Evolutionary conservation across 495 filamentous ascomycete species (phyloP).

Genomic region (Neurospora intermedia): DNA sequence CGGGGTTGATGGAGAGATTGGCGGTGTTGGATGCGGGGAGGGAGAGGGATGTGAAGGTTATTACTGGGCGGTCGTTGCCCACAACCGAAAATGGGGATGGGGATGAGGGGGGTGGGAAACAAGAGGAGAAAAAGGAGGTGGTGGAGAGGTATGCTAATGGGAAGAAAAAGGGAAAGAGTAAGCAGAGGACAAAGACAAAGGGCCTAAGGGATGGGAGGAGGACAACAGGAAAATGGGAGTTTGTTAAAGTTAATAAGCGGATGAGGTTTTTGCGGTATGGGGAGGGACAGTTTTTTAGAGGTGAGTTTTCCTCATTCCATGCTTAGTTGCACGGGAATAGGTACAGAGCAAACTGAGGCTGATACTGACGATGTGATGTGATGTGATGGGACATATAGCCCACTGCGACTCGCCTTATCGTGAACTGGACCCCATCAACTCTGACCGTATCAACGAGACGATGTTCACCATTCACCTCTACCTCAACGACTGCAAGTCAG

Average conservation of each 20-base stretch:
- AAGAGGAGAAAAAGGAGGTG: neutral
- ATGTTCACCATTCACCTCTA: slow-evolving; percentile 78
- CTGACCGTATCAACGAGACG: slow-evolving; percentile 38
- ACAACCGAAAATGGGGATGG: too few species aligned
- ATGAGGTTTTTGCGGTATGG: slow-evolving; percentile 1
- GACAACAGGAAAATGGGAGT: slow-evolving; percentile 32
- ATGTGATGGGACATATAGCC: slow-evolving; percentile 26
- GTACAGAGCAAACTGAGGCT: neutral
- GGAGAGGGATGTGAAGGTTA: neutral
- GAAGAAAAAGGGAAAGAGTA: neutral
- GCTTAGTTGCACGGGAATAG: neutral
- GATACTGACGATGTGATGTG: neutral
- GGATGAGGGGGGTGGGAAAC: neutral
- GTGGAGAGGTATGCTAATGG: neutral
- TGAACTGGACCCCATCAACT: slow-evolving; percentile 27
- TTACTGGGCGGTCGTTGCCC: neutral
- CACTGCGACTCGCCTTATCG: slow-evolving; percentile 66
- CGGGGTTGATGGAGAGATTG: slow-evolving; percentile 21
- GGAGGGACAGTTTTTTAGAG: slow-evolving; percentile 19
- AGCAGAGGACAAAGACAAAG: neutral
- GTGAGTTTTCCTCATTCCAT: slow-evolving; percentile 28
- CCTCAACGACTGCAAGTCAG: slow-evolving; percentile 48
- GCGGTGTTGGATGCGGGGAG: neutral
- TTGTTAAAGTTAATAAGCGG: slow-evolving; percentile 57
- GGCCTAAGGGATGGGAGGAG: neutral